phyloP scores from a whole-genome alignment of 2,329 filamentous ascomycete species.

The Samsoniella hepiali region DNA sequence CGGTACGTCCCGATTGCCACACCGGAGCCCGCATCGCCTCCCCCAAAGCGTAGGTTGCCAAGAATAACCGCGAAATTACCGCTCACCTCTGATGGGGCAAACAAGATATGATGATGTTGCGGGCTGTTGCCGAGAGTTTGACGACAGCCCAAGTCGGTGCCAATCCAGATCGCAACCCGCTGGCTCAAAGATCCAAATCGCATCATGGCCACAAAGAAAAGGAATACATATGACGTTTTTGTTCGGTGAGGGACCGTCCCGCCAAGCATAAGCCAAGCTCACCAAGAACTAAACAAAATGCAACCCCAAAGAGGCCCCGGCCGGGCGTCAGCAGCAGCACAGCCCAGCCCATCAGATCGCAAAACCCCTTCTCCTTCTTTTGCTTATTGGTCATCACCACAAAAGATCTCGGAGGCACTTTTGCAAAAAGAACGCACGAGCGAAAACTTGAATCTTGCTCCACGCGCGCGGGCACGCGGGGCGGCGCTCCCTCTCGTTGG shows the following conservation, averaged over 20 bases:
- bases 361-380: background rate
- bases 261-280: too few relatives aligned
- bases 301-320: background rate
- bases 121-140: too few relatives aligned
- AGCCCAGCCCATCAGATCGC: constrained; percentile 2
- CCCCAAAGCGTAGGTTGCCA: constrained; percentile 13
- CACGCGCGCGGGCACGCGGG: background rate
- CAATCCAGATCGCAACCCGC: background rate
- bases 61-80: constrained; percentile 13
- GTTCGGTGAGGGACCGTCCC: too few relatives aligned
- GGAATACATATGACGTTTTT: too few relatives aligned
- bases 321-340: background rate
- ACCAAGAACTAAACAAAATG: background rate
- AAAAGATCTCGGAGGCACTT: background rate
- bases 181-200: too few relatives aligned
- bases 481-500: background rate
- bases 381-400: background rate
- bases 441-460: background rate
- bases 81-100: background rate
- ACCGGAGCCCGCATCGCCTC: background rate
- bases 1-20: constrained; percentile 18
- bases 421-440: background rate
- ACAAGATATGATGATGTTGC: background rate
- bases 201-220: too few relatives aligned
- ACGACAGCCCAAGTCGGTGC: background rate